phyloP scores from a whole-genome alignment of 75 land plant genomes.

The Isoetes taiwanensis region DNA sequence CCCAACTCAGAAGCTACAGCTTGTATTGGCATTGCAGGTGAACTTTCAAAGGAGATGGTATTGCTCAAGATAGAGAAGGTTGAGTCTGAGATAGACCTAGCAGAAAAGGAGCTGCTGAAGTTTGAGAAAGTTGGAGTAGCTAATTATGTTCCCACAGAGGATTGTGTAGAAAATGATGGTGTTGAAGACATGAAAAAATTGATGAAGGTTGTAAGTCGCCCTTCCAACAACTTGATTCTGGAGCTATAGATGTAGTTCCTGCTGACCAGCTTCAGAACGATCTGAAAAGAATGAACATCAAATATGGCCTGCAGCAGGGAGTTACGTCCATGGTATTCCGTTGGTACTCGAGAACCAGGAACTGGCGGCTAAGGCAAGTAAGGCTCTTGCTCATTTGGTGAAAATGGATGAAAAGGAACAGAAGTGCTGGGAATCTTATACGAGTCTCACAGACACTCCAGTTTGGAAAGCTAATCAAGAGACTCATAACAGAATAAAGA shows the following conservation, averaged over 20 bases:
- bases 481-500: conserved; percentile 9
- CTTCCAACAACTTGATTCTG: too few species aligned
- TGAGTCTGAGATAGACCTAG: conserved; percentile 17
- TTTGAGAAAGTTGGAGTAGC: background rate
- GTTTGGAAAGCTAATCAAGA: conserved; percentile 11
- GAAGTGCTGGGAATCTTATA: background rate
- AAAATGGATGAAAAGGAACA: background rate
- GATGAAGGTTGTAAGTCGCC: background rate
- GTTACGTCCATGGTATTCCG: background rate
- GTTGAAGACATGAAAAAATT: conserved; percentile 1
- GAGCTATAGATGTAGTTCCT: too few species aligned
- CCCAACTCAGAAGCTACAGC: too few species aligned
- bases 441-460: conserved; percentile 10
- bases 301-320: background rate
- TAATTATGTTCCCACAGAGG: background rate
- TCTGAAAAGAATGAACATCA: too few species aligned
- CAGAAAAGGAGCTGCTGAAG: conserved; percentile 21
- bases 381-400: conserved; percentile 13
- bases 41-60: conserved; percentile 14
- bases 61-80: conserved; percentile 9
- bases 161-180: background rate
- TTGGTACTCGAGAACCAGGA: conserved; percentile 9
- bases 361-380: conserved; percentile 1
- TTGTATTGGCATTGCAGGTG: too few species aligned
- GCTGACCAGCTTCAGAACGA: background rate